A percentile compares a stretch with the other conserved stretches of the same genome.
These are phyloP conservation scores for Neurospora sp. DNA, from an alignment of 495 filamentous ascomycete species.

Conservation along the genomic window DNA sequence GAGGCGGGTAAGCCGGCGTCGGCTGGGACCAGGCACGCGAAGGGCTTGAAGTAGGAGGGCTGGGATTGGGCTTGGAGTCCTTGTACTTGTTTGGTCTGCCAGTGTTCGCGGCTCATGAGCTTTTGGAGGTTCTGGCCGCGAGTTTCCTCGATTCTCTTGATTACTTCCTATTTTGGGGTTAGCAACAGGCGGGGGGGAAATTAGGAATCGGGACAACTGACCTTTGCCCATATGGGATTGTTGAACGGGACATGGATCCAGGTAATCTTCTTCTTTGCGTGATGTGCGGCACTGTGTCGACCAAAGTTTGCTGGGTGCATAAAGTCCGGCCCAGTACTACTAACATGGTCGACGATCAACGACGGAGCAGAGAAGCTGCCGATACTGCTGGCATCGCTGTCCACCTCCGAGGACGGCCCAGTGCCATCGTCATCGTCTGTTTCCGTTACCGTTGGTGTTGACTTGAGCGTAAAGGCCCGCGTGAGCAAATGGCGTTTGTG, in stretches of 20 bases:
- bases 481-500: conserved; percentile 1
- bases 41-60: conserved; percentile 34
- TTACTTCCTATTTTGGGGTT: conserved; percentile 24
- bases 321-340: neutral
- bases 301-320: neutral
- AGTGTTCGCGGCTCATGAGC: conserved; percentile 42
- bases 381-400: neutral
- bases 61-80: conserved; percentile 35
- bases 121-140: conserved; percentile 25
- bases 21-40: conserved; percentile 34
- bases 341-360: neutral
- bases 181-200: conserved; percentile 15
- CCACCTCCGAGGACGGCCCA: neutral
- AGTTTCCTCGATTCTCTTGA: conserved; percentile 24
- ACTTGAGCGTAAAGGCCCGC: conserved; percentile 2
- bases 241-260: conserved; percentile 62
- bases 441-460: conserved; percentile 7
- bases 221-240: conserved; percentile 56
- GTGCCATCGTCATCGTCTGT: conserved; percentile 1
- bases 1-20: conserved; percentile 14
- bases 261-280: conserved; percentile 35
- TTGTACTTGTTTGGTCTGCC: conserved; percentile 35
- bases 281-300: neutral
- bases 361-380: neutral
- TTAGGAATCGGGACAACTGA: conserved; percentile 9